These are phyloP conservation scores for Paramecium bursaria DNA, from an alignment of 73 alveolate species.

Conservation along the genomic window DNA sequence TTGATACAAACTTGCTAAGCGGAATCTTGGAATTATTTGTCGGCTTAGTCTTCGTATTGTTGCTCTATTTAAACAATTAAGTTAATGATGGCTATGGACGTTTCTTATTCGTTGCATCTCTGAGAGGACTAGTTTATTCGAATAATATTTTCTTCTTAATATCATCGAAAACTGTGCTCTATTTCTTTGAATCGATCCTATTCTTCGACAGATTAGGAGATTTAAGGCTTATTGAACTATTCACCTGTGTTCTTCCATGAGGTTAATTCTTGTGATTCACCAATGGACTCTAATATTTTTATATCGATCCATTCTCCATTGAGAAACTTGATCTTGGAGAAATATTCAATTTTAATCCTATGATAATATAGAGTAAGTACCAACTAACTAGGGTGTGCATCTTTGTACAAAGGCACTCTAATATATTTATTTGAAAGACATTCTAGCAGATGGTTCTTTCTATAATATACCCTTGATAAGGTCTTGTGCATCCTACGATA, in stretches of 20 bases:
- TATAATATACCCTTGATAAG: constrained; percentile 74
- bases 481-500: constrained; percentile 74
- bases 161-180: constrained; percentile 38
- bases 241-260: background rate
- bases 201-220: constrained; percentile 7
- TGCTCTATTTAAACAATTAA: background rate
- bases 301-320: background rate
- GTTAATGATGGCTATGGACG: background rate
- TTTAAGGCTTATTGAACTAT: constrained; percentile 9
- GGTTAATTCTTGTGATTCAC: constrained; percentile 15
- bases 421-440: constrained; percentile 57
- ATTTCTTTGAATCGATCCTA: background rate
- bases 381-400: background rate
- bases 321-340: constrained; percentile 49
- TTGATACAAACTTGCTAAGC: background rate
- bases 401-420: constrained; percentile 24
- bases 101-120: constrained; percentile 43
- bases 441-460: constrained; percentile 75
- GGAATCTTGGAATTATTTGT: too few species aligned
- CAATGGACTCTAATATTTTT: constrained; percentile 45
- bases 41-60: too few species aligned
- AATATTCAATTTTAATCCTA: constrained; percentile 25
- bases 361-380: background rate
- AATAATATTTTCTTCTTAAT: constrained; percentile 34
- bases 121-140: constrained; percentile 39